Percentiles rank a stretch among this genome's conserved stretches.
phyloP scores from a whole-genome alignment of 495 filamentous ascomycete genomes.

The Penicillium flavigenum region DNA sequence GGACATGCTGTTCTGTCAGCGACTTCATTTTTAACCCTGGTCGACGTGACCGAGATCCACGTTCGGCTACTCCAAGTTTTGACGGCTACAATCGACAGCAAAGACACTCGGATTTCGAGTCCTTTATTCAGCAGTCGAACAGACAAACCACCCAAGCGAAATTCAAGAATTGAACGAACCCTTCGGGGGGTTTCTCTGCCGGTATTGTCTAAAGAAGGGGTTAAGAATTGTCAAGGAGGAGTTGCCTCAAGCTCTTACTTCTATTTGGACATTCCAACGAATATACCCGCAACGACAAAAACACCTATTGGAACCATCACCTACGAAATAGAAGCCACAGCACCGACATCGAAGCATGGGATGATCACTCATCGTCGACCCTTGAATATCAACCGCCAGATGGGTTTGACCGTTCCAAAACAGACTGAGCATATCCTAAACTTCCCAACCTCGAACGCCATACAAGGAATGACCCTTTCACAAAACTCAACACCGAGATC shows the following conservation, averaged over 20 bases:
- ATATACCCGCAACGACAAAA: not conserved
- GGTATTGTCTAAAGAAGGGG: not conserved
- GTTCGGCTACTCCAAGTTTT: not conserved
- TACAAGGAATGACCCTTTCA: not conserved
- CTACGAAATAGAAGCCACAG: not conserved
- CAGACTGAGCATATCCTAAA: not conserved
- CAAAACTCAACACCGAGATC: not conserved
- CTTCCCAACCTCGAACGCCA: not conserved
- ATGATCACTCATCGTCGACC: not conserved
- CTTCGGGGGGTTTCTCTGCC: not conserved
- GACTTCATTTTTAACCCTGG: not conserved
- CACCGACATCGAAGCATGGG: not conserved
- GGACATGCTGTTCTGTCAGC: not conserved
- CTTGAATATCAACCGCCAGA: not conserved
- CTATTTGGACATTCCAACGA: not conserved
- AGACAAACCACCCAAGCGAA: no score
- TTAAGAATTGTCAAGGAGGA: no score
- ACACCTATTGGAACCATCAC: slow-evolving; percentile 1
- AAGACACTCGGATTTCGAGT: not conserved
- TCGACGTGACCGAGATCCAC: not conserved
- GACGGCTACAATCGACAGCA: not conserved
- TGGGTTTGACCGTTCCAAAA: not conserved
- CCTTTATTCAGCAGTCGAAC: not conserved
- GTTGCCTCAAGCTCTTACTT: not conserved
- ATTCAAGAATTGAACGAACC: not conserved